Evolutionary conservation across 2,329 filamentous ascomycete genomes (phyloP).

Genomic region (Aspergillus amoenus): DNA sequence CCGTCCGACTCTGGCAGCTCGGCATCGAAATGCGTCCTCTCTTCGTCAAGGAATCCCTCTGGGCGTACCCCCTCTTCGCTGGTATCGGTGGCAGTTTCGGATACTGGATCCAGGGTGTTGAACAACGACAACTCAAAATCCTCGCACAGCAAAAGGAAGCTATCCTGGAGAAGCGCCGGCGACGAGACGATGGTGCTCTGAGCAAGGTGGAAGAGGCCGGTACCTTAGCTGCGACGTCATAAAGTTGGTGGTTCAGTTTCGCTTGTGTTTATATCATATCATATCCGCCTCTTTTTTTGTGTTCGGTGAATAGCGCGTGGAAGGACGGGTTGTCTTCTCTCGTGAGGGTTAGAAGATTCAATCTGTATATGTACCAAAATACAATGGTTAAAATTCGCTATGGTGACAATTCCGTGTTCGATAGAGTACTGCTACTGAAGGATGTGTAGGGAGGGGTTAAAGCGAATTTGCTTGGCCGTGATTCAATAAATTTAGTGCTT

Average conservation of each 20-base stretch:
- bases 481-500: too few relatives aligned
- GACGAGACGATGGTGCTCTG: constrained; percentile 61
- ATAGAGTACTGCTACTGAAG: background rate
- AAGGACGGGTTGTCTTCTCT: background rate
- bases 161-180: constrained; percentile 84
- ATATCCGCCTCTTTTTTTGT: constrained; percentile 3
- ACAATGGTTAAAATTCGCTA: constrained; percentile 22
- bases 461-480: background rate
- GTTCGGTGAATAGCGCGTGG: background rate
- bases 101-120: constrained; percentile 93
- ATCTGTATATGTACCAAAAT: constrained; percentile 32
- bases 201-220: constrained; percentile 35
- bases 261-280: constrained; percentile 8
- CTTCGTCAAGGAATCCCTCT: constrained; percentile 79
- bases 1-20: constrained; percentile 91
- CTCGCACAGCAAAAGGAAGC: constrained; percentile 75
- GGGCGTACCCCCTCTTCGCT: constrained; percentile 89
- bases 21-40: constrained; percentile 98
- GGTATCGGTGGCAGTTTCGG: constrained; percentile 86
- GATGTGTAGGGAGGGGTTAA: background rate
- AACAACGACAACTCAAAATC: constrained; percentile 74
- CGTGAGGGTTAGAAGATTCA: background rate
- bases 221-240: constrained; percentile 38
- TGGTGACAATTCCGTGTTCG: background rate
- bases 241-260: constrained; percentile 18